Evolutionary conservation across 1,284 basidiomycete genomes (phyloP).

Genomic region (Coniophora puteana): DNA sequence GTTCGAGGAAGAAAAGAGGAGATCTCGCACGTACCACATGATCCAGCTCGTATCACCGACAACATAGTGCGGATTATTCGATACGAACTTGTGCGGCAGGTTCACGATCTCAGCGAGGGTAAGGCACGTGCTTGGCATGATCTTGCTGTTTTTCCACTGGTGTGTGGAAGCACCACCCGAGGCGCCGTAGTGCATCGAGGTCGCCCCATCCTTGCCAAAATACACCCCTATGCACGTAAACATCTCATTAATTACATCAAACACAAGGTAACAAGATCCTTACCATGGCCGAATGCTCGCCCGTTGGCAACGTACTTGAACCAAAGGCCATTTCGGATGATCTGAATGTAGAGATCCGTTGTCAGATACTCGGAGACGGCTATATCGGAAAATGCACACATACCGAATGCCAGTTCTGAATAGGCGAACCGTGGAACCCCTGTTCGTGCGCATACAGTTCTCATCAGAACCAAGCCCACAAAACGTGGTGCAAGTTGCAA

Average conservation of each 20-base stretch:
- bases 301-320: conserved; percentile 48
- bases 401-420: conserved; percentile 64
- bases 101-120: conserved; percentile 63
- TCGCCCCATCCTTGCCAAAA: conserved; percentile 50
- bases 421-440: conserved; percentile 62
- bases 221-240: conserved; percentile 52
- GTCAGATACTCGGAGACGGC: conserved; percentile 1
- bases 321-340: conserved; percentile 64
- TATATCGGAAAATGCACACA: too few species aligned
- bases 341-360: conserved; percentile 31
- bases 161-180: conserved; percentile 19
- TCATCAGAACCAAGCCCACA: not conserved
- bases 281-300: conserved; percentile 56
- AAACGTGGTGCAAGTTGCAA: not conserved
- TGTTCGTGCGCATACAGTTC: too few species aligned
- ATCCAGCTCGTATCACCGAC: conserved; percentile 60
- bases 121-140: conserved; percentile 41
- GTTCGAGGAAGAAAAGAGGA: not conserved
- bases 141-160: conserved; percentile 45
- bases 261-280: conserved; percentile 4
- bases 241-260: not conserved
- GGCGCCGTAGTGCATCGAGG: conserved; percentile 45
- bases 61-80: conserved; percentile 47
- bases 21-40: conserved; percentile 43
- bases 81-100: conserved; percentile 45